Base-by-base conservation (phyloP, 2,329 filamentous ascomycete species). In the Cytospora mali region DNA sequence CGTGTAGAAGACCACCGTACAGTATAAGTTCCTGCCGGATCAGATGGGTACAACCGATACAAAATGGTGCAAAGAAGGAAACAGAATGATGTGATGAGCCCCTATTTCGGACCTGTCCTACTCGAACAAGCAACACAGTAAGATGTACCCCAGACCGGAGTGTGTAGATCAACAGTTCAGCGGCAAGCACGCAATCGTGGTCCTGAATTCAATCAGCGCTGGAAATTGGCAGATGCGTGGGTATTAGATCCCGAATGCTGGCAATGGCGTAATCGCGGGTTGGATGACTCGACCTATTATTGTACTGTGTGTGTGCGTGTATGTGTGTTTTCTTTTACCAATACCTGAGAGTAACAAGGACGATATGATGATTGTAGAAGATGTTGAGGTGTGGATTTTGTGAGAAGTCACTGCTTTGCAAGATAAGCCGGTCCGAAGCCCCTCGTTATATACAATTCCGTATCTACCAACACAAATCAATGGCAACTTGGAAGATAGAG, bases 141-240 rank as follows among this genome's bases (percentile, higher is more conserved):
- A 39, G 33, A 49, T 31, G 33, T 46, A 27, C 35, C n/a, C 39
- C 39, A 10, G n/a, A 42, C n/a, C 39, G 18, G n/a, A 42, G n/a
- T 23, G 28, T 25, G 55, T 39, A 55, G 62, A 64, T 64, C 59
- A 42, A 58, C 28, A 39, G 33, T 49, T 62, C 42, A 57, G 48
- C 42, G 27, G 49, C 31, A 33, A 65, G 52, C 63, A 65, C 63
- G 63, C 63, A 62, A 65, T 65, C 25, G n/a, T n/a, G 25, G 33
- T 56, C 60, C 60, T 62, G 56, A 50, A 62, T 65, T 42, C 11
- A 62, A 55, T 64, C 62, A 64, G 50, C 53, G 53, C 46, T 23
- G 28, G 27, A 13, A 57, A 57, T 54, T 29, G 62, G 55, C 52
- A 42, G 59, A 50, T 28, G 28, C 51, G 51, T 56, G 58, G 42